phyloP scores from a whole-genome alignment of 768 basidiomycete genomes.

The Mycena galericulata region DNA sequence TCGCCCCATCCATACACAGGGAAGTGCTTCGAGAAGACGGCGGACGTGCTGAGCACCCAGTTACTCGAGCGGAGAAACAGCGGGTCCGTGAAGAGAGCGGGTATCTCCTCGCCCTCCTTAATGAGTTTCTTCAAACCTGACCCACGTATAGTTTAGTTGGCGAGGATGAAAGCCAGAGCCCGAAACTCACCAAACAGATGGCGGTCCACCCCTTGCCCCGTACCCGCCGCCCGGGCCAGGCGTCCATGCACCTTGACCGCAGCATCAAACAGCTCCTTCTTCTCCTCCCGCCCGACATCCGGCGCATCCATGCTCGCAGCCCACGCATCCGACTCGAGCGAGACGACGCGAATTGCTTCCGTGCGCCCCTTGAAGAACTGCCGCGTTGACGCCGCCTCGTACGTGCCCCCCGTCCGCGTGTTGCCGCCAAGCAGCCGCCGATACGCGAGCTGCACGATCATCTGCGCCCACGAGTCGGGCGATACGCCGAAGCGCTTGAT shows the following conservation, averaged over 20 bases:
- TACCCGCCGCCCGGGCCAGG: conserved; percentile 74
- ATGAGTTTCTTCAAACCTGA: conserved; percentile 80
- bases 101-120: conserved; percentile 70
- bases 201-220: conserved; percentile 85
- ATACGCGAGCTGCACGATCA: conserved; percentile 92
- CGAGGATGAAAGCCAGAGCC: not conserved
- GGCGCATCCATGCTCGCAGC: conserved; percentile 78
- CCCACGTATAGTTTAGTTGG: not conserved
- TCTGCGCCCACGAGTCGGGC: conserved; percentile 95
- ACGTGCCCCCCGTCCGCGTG: conserved; percentile 81
- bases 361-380: conserved; percentile 91
- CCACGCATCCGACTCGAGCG: conserved; percentile 81
- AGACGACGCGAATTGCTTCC: conserved; percentile 91
- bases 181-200: conserved; percentile 79
- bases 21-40: conserved; percentile 88
- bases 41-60: conserved; percentile 93
- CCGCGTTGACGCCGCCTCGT: conserved; percentile 94
- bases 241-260: conserved; percentile 75
- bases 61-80: conserved; percentile 77
- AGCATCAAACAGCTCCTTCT: conserved; percentile 64
- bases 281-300: conserved; percentile 52
- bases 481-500: conserved; percentile 92
- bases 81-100: conserved; percentile 81
- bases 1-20: conserved; percentile 94
- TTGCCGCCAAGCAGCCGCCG: conserved; percentile 69